Percentiles rank a stretch among this genome's conserved stretches.
Conservation (phyloP, 805 yeast species). For the Cyberlindnera mississippiensis region DNA sequence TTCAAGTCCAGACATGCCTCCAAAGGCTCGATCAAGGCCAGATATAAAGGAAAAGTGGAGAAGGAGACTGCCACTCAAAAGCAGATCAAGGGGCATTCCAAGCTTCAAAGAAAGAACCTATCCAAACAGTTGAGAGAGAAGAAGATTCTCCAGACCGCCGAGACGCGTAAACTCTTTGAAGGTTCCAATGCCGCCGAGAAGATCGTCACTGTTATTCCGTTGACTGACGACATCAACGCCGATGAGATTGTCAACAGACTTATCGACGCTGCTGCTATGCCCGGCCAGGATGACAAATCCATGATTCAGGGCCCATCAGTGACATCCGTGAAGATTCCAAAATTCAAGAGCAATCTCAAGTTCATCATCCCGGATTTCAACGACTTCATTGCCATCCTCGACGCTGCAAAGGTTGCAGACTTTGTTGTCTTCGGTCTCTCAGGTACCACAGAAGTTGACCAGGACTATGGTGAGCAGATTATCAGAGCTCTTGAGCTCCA, state of each 20-base stretch:
- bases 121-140: constrained; percentile 72
- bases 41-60: constrained; percentile 84
- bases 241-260: constrained; percentile 50
- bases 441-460: constrained; percentile 78
- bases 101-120: constrained; percentile 69
- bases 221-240: constrained; percentile 66
- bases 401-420: constrained; percentile 87
- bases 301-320: constrained; percentile 44
- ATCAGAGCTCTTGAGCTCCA: constrained; percentile 86
- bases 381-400: constrained; percentile 67
- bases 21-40: constrained; percentile 79
- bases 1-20: constrained; percentile 91
- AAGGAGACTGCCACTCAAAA: constrained; percentile 40
- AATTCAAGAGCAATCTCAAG: constrained; percentile 74
- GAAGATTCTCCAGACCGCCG: constrained; percentile 59
- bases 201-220: constrained; percentile 74
- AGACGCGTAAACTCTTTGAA: constrained; percentile 68
- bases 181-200: constrained; percentile 80
- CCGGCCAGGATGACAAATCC: constrained; percentile 31
- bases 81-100: constrained; percentile 33
- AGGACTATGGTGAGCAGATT: constrained; percentile 79
- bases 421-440: constrained; percentile 87
- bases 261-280: constrained; percentile 36
- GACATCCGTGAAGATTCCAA: constrained; percentile 46
- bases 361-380: constrained; percentile 66